Evolutionary conservation across 1,284 basidiomycete genomes (phyloP).

Genomic region (Ceratobasidium sp.): DNA sequence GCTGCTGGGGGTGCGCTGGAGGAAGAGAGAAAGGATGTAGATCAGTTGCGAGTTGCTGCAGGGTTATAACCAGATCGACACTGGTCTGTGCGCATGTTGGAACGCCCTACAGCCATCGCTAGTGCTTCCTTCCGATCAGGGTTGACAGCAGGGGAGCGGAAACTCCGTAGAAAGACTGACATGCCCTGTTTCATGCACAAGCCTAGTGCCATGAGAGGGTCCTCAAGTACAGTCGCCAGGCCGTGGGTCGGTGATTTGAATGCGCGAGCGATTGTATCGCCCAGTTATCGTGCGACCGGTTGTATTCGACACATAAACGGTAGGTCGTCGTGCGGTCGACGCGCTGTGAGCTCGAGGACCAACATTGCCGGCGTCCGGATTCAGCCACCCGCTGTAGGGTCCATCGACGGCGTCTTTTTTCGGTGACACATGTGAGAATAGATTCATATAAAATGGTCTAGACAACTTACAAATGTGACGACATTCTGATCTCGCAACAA

Average conservation of each 20-base stretch:
- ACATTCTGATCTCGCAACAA: not conserved
- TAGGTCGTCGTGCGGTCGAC: slow-evolving; percentile 13
- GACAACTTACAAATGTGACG: not conserved
- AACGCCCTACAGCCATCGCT: not conserved
- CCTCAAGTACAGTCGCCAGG: not conserved
- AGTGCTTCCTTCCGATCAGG: not conserved
- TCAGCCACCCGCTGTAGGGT: not conserved
- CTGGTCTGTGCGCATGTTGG: slow-evolving; percentile 24
- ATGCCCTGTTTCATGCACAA: slow-evolving; percentile 38
- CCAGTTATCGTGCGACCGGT: slow-evolving; percentile 11
- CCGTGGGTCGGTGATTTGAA: not conserved
- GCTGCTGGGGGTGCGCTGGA: slow-evolving; percentile 2
- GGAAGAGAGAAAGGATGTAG: not conserved
- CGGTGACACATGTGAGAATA: not conserved
- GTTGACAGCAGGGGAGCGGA: not conserved
- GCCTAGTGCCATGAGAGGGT: not conserved
- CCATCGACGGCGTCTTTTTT: slow-evolving; percentile 7
- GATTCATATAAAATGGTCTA: not conserved
- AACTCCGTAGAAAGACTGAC: not conserved
- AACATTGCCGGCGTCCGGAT: not conserved
- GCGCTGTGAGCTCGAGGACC: slow-evolving; percentile 10
- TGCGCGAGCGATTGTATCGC: not conserved
- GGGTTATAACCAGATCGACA: not conserved
- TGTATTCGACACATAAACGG: not conserved
- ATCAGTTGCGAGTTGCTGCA: not conserved